A percentile compares a stretch with the other conserved stretches of the same genome.
Evolutionary conservation across 805 yeast genomes (phyloP).

Genomic region (Candida hungchunana): DNA sequence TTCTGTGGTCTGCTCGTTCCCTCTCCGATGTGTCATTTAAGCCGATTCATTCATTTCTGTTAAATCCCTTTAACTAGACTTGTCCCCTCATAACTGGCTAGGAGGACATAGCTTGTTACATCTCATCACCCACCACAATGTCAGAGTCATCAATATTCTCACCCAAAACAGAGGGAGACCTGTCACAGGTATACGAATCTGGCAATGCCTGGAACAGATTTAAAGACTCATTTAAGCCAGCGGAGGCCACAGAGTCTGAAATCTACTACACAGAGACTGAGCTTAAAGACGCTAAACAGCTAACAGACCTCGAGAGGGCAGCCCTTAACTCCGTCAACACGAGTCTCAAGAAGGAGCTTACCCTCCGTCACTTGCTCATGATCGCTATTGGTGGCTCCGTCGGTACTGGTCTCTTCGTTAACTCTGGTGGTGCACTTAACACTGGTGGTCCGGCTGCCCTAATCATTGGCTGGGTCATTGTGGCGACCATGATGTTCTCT

Average conservation of each 20-base stretch:
- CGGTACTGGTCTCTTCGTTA: conserved; percentile 67
- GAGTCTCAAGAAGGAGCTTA: conserved; percentile 28
- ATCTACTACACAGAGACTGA: conserved; percentile 13
- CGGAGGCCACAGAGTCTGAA: conserved; percentile 19
- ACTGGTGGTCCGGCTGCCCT: conserved; percentile 63
- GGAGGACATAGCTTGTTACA: no score
- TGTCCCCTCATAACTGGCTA: no score
- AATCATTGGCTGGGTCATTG: conserved; percentile 47
- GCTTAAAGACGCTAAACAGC: conserved; percentile 16
- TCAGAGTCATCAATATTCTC: conserved; percentile 9
- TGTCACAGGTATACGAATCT: not conserved
- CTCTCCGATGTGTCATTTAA: no score
- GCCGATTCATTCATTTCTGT: no score
- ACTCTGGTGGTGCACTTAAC: conserved; percentile 52
- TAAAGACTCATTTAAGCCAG: conserved; percentile 46
- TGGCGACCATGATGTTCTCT: conserved; percentile 52
- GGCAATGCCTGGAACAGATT: conserved; percentile 22
- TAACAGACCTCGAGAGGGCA: conserved; percentile 37
- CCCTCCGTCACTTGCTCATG: conserved; percentile 62
- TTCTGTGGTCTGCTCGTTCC: no score
- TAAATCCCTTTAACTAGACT: no score
- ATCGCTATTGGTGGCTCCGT: conserved; percentile 71
- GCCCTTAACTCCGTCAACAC: conserved; percentile 35
- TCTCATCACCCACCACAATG: no score
- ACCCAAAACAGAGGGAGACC: conserved; percentile 5